phyloP scores from a whole-genome alignment of 257 asterid species.

The Solanum chiquidenum region DNA sequence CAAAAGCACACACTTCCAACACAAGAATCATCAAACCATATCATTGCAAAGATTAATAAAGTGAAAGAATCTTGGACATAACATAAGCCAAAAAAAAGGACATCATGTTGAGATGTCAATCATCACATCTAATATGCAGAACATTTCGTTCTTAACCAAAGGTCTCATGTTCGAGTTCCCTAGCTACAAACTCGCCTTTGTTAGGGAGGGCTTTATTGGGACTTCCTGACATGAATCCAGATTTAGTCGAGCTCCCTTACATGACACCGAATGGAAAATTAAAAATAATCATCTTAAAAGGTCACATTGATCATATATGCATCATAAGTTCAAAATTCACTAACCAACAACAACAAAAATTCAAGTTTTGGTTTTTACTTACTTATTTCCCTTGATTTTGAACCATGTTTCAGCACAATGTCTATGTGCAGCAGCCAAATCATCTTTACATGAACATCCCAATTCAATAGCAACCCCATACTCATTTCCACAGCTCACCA shows the following conservation, averaged over 20 bases:
- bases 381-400: slow-evolving; percentile 90
- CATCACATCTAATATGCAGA: not conserved
- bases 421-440: slow-evolving; percentile 78
- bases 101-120: not conserved
- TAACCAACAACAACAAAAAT: not conserved
- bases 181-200: not conserved
- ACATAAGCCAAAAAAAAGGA: not conserved
- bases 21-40: not conserved
- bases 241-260: not conserved
- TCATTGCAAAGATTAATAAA: not conserved
- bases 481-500: slow-evolving; percentile 41
- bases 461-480: slow-evolving; percentile 61
- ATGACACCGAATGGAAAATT: not conserved
- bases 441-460: slow-evolving; percentile 85
- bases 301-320: not conserved
- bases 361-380: slow-evolving; percentile 8
- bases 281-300: not conserved
- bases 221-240: not conserved
- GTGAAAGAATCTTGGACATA: not conserved
- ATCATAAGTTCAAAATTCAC: not conserved
- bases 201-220: not conserved
- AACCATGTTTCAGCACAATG: slow-evolving; percentile 94
- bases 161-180: not conserved
- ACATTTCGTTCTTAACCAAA: no score
- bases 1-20: not conserved